Percentiles rank a stretch among this genome's conserved stretches.
Evolutionary conservation across 768 basidiomycete genomes (phyloP).

Genomic region (Psilocybe azurescens): DNA sequence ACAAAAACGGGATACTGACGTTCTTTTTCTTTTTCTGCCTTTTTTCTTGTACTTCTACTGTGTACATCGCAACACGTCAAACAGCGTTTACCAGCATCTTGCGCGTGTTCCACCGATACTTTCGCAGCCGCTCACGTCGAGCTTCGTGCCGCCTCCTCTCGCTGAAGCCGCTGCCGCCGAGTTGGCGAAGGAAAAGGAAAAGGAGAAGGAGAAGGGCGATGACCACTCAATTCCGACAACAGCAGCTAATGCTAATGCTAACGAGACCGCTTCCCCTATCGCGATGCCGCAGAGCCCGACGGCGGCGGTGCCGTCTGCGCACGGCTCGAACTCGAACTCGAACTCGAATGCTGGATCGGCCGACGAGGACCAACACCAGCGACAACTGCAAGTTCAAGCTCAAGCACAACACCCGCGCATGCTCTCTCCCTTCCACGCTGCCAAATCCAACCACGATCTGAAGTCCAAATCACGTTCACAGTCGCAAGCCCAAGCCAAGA

Average conservation of each 20-base stretch:
- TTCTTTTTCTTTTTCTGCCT: neutral
- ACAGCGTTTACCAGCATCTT: conserved; percentile 55
- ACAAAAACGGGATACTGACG: no score
- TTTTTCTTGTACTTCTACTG: no score
- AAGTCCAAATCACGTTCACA: no score
- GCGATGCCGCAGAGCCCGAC: neutral
- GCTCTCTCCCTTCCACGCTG: no score
- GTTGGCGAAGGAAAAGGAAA: neutral
- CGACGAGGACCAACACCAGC: neutral
- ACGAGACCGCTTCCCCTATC: no score
- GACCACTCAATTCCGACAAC: no score
- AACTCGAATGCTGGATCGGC: neutral
- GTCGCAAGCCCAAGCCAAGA: no score
- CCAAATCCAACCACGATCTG: no score
- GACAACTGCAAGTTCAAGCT: neutral
- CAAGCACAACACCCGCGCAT: no score
- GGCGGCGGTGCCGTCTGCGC: conserved; percentile 6
- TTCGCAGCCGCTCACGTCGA: conserved; percentile 40
- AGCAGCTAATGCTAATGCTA: no score
- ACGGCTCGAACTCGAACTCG: neutral
- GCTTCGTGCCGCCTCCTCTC: conserved; percentile 37
- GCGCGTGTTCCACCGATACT: conserved; percentile 55
- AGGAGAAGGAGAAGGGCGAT: neutral
- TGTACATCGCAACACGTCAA: neutral
- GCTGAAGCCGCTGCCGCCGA: neutral